Percentiles rank a stretch among this genome's conserved stretches.
phyloP scores from a whole-genome alignment of 306 rosid genomes.

The Trichosanthes cucumerina region DNA sequence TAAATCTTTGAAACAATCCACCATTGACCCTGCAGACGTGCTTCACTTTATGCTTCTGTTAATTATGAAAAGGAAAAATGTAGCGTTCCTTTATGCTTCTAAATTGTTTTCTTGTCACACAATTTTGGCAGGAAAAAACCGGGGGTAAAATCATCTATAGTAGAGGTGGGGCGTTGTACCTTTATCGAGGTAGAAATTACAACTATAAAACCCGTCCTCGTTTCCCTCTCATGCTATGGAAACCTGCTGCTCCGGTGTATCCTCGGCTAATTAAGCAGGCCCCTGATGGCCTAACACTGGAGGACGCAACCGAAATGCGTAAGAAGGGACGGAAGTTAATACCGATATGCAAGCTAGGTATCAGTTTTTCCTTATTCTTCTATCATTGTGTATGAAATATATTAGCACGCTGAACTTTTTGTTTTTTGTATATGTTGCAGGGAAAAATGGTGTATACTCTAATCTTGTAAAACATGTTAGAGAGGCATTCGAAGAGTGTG shows the following conservation, averaged over 20 bases:
- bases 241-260: constrained; percentile 77
- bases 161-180: constrained; percentile 62
- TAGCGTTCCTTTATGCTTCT: background rate
- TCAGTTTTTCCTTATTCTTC: background rate
- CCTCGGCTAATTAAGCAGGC: constrained; percentile 52
- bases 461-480: constrained; percentile 47
- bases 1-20: background rate
- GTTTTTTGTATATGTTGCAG: constrained; percentile 27
- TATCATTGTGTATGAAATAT: background rate
- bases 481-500: constrained; percentile 95
- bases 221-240: constrained; percentile 97
- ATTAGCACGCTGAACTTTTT: background rate
- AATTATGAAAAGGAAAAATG: background rate
- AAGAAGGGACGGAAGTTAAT: constrained; percentile 53
- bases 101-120: constrained; percentile 2
- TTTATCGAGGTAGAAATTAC: constrained; percentile 91
- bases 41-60: background rate
- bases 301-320: constrained; percentile 68
- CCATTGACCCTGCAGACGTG: background rate
- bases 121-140: constrained; percentile 59
- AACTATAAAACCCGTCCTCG: constrained; percentile 66
- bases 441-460: constrained; percentile 81
- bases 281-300: constrained; percentile 67
- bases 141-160: constrained; percentile 67
- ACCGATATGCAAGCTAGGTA: constrained; percentile 87